These are phyloP conservation scores for Rutstroemia sp. DNA, from an alignment of 2,329 filamentous ascomycete genomes.

Conservation along the genomic window DNA sequence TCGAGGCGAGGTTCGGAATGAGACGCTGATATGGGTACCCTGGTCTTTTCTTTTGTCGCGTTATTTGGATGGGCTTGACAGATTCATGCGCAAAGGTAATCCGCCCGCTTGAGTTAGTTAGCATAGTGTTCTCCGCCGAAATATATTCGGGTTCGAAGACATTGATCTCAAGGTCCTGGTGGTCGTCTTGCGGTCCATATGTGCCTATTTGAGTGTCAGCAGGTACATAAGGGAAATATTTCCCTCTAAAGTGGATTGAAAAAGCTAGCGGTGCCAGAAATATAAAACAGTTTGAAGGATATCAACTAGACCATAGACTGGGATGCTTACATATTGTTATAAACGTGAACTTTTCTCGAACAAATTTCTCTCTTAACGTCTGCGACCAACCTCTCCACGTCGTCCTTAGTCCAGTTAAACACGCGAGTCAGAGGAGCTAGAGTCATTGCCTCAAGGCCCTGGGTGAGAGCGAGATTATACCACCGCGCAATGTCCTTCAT, in stretches of 20 bases:
- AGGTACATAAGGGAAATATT: neutral
- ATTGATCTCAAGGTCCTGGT: conserved; percentile 9
- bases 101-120: neutral
- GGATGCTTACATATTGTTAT: conserved; percentile 65
- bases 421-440: conserved; percentile 65
- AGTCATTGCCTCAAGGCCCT: conserved; percentile 66
- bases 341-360: conserved; percentile 60
- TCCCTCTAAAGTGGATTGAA: neutral
- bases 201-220: conserved; percentile 18
- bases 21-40: neutral
- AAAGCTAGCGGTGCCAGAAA: neutral
- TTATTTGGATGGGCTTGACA: neutral
- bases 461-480: conserved; percentile 73
- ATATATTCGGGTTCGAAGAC: neutral
- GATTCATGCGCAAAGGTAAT: neutral
- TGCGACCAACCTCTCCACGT: conserved; percentile 55
- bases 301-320: neutral
- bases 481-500: conserved; percentile 66
- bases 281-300: neutral
- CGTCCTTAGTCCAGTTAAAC: conserved; percentile 50
- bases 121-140: neutral
- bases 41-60: conserved; percentile 1
- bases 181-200: conserved; percentile 27
- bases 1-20: neutral
- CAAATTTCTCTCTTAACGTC: conserved; percentile 63